phyloP scores from a whole-genome alignment of 306 rosid species.

The Ochetophila trinervis region DNA sequence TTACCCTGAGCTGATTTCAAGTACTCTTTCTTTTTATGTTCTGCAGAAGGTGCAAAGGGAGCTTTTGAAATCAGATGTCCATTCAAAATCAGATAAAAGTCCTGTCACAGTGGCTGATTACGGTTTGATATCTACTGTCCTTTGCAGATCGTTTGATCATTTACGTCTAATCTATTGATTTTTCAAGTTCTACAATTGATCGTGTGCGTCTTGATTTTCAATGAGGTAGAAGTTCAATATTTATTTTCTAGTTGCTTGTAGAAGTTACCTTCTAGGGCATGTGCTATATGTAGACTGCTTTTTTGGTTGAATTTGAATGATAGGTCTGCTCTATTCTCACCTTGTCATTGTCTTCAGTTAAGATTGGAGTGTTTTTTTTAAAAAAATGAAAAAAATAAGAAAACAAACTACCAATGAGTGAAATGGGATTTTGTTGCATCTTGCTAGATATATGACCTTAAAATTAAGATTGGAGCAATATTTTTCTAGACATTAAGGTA shows the following conservation, averaged over 20 bases:
- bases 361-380: too few species aligned
- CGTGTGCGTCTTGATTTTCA: not conserved
- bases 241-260: not conserved
- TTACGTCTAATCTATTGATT: conserved; percentile 3
- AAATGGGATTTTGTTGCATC: too few species aligned
- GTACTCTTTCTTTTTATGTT: conserved; percentile 13
- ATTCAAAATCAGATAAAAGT: conserved; percentile 85
- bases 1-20: conserved; percentile 6
- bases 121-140: conserved; percentile 38
- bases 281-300: not conserved
- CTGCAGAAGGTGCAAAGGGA: conserved; percentile 86
- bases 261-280: not conserved
- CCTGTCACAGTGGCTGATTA: conserved; percentile 98
- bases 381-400: too few species aligned
- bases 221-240: not conserved
- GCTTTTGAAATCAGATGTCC: conserved; percentile 79
- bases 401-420: too few species aligned
- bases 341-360: too few species aligned
- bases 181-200: not conserved
- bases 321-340: too few species aligned
- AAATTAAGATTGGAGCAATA: too few species aligned
- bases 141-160: not conserved
- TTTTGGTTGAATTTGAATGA: too few species aligned
- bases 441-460: too few species aligned
- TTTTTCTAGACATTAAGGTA: too few species aligned